Evolutionary conservation across 2,329 filamentous ascomycete genomes (phyloP).

Genomic region (Lachnellula occidentalis): DNA sequence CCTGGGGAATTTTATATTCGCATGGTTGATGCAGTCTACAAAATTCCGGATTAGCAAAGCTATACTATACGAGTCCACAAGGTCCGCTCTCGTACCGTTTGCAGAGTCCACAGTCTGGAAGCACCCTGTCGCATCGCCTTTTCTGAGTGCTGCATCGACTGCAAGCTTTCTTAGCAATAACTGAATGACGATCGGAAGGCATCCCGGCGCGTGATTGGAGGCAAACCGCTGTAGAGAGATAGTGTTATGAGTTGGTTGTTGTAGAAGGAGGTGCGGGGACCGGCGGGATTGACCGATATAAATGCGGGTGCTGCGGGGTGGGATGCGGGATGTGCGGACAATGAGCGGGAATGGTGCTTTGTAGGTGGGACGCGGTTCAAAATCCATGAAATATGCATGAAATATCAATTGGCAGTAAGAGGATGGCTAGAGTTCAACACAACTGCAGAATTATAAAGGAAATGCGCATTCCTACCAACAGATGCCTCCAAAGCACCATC

Average conservation of each 20-base stretch:
- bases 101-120: slow-evolving; percentile 18
- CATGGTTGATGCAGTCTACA: slow-evolving; percentile 14
- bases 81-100: slow-evolving; percentile 9
- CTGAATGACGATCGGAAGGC: slow-evolving; percentile 3
- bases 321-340: slow-evolving; percentile 10
- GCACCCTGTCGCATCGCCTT: slow-evolving; percentile 16
- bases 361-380: background rate
- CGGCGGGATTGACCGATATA: slow-evolving; percentile 11
- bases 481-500: slow-evolving; percentile 6
- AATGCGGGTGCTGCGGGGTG: slow-evolving; percentile 4
- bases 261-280: slow-evolving; percentile 8
- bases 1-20: slow-evolving; percentile 8
- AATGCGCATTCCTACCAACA: slow-evolving; percentile 1
- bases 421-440: background rate
- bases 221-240: background rate
- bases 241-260: background rate
- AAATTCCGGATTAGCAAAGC: slow-evolving; percentile 8
- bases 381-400: background rate
- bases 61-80: slow-evolving; percentile 1
- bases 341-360: background rate
- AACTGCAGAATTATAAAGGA: slow-evolving; percentile 8
- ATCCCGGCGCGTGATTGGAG: slow-evolving; percentile 6
- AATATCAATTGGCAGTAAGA: background rate
- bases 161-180: slow-evolving; percentile 16
- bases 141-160: slow-evolving; percentile 19